phyloP scores from a whole-genome alignment of 768 basidiomycete genomes.

The Lactarius quietus region DNA sequence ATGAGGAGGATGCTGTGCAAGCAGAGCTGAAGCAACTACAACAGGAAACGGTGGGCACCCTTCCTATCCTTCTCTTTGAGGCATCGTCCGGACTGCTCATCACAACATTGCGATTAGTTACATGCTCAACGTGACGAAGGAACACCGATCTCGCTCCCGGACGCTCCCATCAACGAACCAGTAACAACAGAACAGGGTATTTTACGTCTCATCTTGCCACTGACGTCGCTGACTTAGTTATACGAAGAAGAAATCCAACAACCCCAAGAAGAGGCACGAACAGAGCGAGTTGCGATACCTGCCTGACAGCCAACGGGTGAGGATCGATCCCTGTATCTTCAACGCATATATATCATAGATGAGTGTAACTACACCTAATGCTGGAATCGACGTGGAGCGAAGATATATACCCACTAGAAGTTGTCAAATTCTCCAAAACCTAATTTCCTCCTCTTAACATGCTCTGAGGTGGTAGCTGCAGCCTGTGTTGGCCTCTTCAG shows the following conservation, averaged over 20 bases:
- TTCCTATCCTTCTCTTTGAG: neutral
- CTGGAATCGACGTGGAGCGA: neutral
- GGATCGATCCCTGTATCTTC: slow-evolving; percentile 3
- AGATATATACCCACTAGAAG: slow-evolving; percentile 47
- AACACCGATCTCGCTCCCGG: slow-evolving; percentile 45
- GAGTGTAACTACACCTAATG: slow-evolving; percentile 10
- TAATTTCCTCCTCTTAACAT: slow-evolving; percentile 75
- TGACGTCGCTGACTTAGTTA: neutral
- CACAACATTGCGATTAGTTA: slow-evolving; percentile 24
- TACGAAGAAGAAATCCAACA: slow-evolving; percentile 12
- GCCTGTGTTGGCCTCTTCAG: slow-evolving; percentile 31
- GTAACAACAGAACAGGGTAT: slow-evolving; percentile 35
- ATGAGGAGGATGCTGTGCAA: slow-evolving; percentile 94
- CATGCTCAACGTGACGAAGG: slow-evolving; percentile 26
- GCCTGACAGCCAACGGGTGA: slow-evolving; percentile 23
- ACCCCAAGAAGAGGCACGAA: slow-evolving; percentile 3
- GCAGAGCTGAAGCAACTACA: slow-evolving; percentile 72
- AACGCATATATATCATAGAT: slow-evolving; percentile 22
- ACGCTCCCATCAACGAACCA: slow-evolving; percentile 49
- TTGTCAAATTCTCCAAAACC: slow-evolving; percentile 92
- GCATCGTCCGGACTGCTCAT: slow-evolving; percentile 30
- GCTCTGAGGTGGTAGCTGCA: slow-evolving; percentile 39
- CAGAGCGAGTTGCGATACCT: slow-evolving; percentile 32
- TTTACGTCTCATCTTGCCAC: neutral
- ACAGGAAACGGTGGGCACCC: slow-evolving; percentile 49